Percentiles rank a stretch among this genome's conserved stretches.
These are phyloP conservation scores for Amaranthus cruentus DNA, from an alignment of 148 eudicot genomes.

Conservation along the genomic window DNA sequence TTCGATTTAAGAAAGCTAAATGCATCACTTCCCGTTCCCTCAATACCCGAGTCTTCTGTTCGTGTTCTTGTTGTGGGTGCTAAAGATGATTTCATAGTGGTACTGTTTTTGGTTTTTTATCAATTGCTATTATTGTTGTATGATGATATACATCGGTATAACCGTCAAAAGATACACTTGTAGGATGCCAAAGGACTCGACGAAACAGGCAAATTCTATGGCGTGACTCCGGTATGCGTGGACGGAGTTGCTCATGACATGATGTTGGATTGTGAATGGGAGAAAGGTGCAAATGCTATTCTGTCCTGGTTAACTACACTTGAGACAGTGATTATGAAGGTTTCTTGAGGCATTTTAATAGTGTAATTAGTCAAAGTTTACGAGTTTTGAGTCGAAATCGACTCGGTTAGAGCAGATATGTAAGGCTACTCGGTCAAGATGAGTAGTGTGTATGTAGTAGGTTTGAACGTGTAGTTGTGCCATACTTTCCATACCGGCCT, in stretches of 20 bases:
- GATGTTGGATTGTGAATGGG: slow-evolving; percentile 90
- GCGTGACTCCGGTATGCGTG: slow-evolving; percentile 58
- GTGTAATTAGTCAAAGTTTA: slow-evolving; percentile 5
- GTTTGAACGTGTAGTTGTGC: too few relatives aligned
- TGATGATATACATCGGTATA: neutral
- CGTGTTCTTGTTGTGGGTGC: slow-evolving; percentile 72
- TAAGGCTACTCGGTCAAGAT: too few relatives aligned
- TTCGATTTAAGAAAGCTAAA: slow-evolving; percentile 91
- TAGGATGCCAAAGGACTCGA: slow-evolving; percentile 76
- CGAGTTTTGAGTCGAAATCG: too few relatives aligned
- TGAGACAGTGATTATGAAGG: neutral
- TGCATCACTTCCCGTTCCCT: slow-evolving; percentile 89
- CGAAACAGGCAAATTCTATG: slow-evolving; percentile 82
- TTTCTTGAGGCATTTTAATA: neutral
- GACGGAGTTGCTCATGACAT: slow-evolving; percentile 86
- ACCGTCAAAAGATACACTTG: slow-evolving; percentile 4
- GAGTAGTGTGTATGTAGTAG: too few relatives aligned
- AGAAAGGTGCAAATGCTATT: slow-evolving; percentile 62
- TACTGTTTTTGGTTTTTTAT: slow-evolving; percentile 21
- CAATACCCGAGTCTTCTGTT: slow-evolving; percentile 46
- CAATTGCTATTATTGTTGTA: neutral
- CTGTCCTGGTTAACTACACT: slow-evolving; percentile 49
- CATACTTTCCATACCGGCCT: too few relatives aligned
- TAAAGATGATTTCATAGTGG: slow-evolving; percentile 81
- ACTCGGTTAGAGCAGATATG: too few relatives aligned